Base-by-base conservation (phyloP, 345 rosid species). In the Eucalyptus curtisii region DNA sequence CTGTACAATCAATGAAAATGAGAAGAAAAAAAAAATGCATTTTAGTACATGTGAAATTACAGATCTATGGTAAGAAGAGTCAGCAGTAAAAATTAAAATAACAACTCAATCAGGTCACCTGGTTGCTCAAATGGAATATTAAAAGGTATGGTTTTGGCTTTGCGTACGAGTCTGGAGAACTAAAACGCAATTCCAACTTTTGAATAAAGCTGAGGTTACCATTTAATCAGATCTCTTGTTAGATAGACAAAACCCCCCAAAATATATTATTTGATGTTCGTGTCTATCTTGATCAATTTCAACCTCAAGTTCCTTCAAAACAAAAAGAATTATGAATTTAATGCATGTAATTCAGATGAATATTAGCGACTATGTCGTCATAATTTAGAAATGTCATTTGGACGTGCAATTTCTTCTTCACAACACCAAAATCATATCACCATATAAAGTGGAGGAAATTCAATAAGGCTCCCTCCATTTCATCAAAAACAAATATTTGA, bases 401-500 rank as follows among this genome's bases (percentile, higher is more conserved):
- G 25, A 71, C 4, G 11, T 71, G 44, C 30, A 40, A 76, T 76
- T 76, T 40, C 47, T 40, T 76, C 84, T 76, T 40, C 2, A 20
- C 47, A 40, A 6, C 27, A 19, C 47, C 82, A 37, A 40, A 37
- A 76, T 40, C 84, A 76, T 20, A 6, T 20, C 14, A 2, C 47
- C 47, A 20, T 40, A 40, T 37, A 6, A 76, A 76, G 15, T 42
- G 4, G 30, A 20, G 20, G 47, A 76, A 76, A 76, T 71, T 8
- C 27, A 37, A 22, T 20, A 10, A 71, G 25, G 57, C 25, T 68
- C 19, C 40, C 6, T 31, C 19, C 1, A 1, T 31, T 66, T 66
- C 0, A 3, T 16, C 3, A 4, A 2, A 66, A 66, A 8, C 6
- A 14, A 64, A n/a, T 14, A 5, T 64, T 64, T n/a, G 4, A 13